Conservation (phyloP, 2,329 filamentous ascomycete species). For the Fusarium udum region DNA sequence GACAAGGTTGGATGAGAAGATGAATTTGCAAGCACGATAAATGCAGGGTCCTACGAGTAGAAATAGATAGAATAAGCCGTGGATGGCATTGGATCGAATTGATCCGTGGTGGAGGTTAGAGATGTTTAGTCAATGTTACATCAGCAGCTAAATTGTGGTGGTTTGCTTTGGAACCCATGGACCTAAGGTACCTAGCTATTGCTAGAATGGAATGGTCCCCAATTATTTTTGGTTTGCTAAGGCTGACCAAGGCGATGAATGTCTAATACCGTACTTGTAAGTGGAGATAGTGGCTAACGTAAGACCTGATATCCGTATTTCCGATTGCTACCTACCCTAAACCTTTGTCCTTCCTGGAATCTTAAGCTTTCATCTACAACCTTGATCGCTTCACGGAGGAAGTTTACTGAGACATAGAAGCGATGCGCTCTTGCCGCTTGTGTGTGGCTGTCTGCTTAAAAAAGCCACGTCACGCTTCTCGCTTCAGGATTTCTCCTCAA, state of each 20-base stretch:
- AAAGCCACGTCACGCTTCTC: background rate
- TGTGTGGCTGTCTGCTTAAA: background rate
- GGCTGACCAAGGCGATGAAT: constrained; percentile 32
- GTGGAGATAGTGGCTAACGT: constrained; percentile 28
- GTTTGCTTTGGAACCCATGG: constrained; percentile 1
- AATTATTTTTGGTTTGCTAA: constrained; percentile 21
- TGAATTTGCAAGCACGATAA: constrained; percentile 29
- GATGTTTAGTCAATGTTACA: constrained; percentile 43
- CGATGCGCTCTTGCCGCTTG: background rate
- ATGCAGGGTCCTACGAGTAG: constrained; percentile 20
- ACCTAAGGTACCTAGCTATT: background rate
- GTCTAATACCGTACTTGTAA: constrained; percentile 16
- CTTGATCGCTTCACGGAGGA: background rate
- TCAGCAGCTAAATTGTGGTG: constrained; percentile 31
- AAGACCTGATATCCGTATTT: constrained; percentile 19
- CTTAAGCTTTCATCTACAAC: background rate
- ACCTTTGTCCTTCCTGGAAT: background rate
- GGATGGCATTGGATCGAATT: constrained; percentile 12
- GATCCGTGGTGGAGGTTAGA: constrained; percentile 16
- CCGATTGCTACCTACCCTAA: background rate
- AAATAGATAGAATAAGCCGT: constrained; percentile 32
- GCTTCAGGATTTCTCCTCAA: background rate
- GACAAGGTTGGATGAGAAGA: constrained; percentile 17
- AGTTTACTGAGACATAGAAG: too few relatives aligned
- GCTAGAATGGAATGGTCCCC: background rate